Evolutionary conservation across 148 eudicot genomes (phyloP), one percentile per base, ranked within the genome.

Genomic region (Chenopodium suecicum): DNA sequence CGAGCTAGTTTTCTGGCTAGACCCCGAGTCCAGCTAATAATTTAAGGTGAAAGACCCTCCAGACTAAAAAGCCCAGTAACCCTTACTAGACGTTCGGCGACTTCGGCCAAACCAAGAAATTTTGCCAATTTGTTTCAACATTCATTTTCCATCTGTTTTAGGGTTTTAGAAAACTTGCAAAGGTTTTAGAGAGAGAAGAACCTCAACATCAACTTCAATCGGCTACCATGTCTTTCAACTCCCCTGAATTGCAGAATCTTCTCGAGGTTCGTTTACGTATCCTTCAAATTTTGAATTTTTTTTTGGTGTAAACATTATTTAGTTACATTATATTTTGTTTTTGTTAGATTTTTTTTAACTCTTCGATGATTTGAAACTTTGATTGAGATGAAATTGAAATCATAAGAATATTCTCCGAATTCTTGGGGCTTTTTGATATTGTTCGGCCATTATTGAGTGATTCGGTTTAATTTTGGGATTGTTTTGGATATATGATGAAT

Each of bases 161-260:
- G 81, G 81, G 81, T 78, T 78, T 78, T 14, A 41, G 63, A 47
- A 25, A 37, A 41, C 23, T 70, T 70, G 22, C 31, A 9, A 66
- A 50, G 37, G 62, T 64, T 78, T 78, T 66, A 44, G 80, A 29
- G 54, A 31, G 41, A 10, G 48, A 34, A 16, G 13, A 20, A 62
- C 44, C 44, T 41, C 44, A 41, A 41, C 44, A 41, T 41, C 67
- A 16, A 32, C 1, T 10, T 32, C 5, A 56, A 58, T 64, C 19
- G 32, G 23, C 56, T 32, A 50, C 10, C 9, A 78, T 78, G 74
- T 70, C 74, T n/a, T 74, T 67, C 81, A 78, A 66, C 60, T 68
- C 74, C 63, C 81, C 74, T 20, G 74, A 78, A 50, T 52, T 78
- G 34, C 81, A 78, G 64, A 50, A 20, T 48, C 74, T 68, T 17